Percentiles rank a stretch among this genome's conserved stretches.
Conservation (phyloP, 768 basidiomycete species). For the Mycena latifolia region DNA sequence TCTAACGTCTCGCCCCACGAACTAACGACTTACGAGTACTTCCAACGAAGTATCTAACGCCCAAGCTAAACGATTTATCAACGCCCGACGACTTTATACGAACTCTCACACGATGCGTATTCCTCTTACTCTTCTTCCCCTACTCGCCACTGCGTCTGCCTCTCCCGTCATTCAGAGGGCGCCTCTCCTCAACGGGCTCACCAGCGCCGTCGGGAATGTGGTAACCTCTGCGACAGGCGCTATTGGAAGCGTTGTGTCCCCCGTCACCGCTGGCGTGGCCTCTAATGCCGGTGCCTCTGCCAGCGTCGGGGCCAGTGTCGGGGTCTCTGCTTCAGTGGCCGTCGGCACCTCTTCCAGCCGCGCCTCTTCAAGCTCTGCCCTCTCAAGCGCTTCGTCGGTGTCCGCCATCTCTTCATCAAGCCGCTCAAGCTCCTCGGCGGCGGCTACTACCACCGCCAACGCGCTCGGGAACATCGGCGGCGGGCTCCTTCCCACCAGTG, state of each 20-base stretch:
- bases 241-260: background rate
- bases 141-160: background rate
- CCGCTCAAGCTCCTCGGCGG: too few relatives aligned
- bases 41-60: background rate
- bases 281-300: too few relatives aligned
- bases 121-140: background rate
- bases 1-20: background rate
- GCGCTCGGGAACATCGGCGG: background rate
- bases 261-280: too few relatives aligned
- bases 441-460: background rate
- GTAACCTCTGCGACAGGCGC: background rate
- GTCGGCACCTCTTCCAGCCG: too few relatives aligned
- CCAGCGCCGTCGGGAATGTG: background rate
- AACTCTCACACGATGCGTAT: background rate
- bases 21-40: background rate
- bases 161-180: conserved; percentile 4
- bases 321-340: too few relatives aligned
- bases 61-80: background rate
- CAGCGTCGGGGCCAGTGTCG: too few relatives aligned
- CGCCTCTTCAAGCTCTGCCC: too few relatives aligned
- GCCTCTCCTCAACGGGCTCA: background rate
- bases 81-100: background rate
- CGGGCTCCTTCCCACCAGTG: background rate
- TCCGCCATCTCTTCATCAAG: too few relatives aligned
- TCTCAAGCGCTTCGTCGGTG: too few relatives aligned